Base-by-base conservation (phyloP, 1,284 basidiomycete genomes). In the Sporisorium scitamineum region DNA sequence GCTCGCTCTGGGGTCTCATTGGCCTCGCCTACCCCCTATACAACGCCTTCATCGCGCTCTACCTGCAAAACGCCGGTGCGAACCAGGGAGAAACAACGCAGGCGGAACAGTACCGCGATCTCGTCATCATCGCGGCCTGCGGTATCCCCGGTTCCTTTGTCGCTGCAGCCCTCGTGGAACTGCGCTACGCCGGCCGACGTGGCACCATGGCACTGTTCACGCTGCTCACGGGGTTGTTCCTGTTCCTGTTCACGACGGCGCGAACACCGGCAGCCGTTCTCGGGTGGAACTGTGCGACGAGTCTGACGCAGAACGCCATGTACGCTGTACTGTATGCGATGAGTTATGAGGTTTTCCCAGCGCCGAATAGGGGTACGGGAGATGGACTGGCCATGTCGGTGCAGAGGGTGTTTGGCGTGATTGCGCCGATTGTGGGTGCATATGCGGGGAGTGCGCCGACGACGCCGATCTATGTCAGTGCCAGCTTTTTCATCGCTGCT, bases 1-100 rank as follows among this genome's bases (percentile, higher is more conserved):
- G 91, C 47, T 70, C 88, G 31, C 76, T 91, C 10, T 92, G 91
- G 88, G 90, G 88, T 2, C 86, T 92, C 42, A 92, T 92, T 65
- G 92, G 91, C 5, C 88, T 93, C 13, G 91, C 91, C 2, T 92
- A 91, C 82, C 90, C 92, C 34, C 84, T 92, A 88, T 92, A 89
- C 85, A 90, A 91, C 85, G 89, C 88, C 51, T 92, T 91, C 78
- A 87, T 91, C 39, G 76, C 89, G 1, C 90, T 89, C 64, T 89
- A 90, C 80, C 88, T 91, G 42, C 86, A 88, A 22, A 89, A 86
- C 22, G 87, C 87, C 45, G 85, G 88, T 58, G 70, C 87, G 5
- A 88, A 47, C 87, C 89, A 79, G 44, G 76, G 67, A 34, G 61
- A 57, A 22, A 61, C 58, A 2, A 63, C 76, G 16, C 80, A 83